Evolutionary conservation across 2,329 filamentous ascomycete species (phyloP), one percentile per base, ranked within the genome.

Genomic region (Claviceps spartinae): DNA sequence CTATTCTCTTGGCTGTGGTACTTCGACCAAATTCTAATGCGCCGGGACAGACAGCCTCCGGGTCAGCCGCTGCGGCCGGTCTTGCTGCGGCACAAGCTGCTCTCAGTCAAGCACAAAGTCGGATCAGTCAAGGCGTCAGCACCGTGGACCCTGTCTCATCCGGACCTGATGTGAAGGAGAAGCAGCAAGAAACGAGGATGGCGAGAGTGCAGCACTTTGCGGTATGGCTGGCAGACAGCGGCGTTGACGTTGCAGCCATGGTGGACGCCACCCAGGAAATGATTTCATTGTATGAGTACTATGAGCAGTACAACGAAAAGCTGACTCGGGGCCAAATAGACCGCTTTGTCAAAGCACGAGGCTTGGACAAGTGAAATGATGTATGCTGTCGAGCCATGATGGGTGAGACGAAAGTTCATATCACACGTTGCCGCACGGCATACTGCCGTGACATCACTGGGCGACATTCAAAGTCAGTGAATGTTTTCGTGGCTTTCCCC

Each of bases 231-330:
- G 86, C 89, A 1, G 88, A 95, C 63, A 93, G 87, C 61, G 85
- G 81, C 52, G 80, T 95, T 44, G 87, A 94, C 60, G 85, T 95
- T 61, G 81, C 87, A 57, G 85, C 82, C 36, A 83, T 94, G 66
- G 85, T 95, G 49, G 88, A 95, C 67, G 88, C 86, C 62, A 91
- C 87, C 0, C 90, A 96, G 68, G 90, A 95, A 69, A 78, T 95
- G 56, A 87, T 96, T 50, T 90, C 87, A 3, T 79, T 95, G 56
- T 95, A 95, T 64, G 87, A 94, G 62, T 78, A 72, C 54, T 72
- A 78, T 49, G 78, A 81, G 61, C 72, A 78, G 58, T 81, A 79
- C 58, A 79, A 79, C 56, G 78, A 81, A 51, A 81, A 81, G 60
- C 67, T 74, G 41, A 78, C 76, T 2, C 65, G 74, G 48, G 78